Base-by-base conservation (phyloP, 768 basidiomycete species). In the Rhizopogon vesiculosus region DNA sequence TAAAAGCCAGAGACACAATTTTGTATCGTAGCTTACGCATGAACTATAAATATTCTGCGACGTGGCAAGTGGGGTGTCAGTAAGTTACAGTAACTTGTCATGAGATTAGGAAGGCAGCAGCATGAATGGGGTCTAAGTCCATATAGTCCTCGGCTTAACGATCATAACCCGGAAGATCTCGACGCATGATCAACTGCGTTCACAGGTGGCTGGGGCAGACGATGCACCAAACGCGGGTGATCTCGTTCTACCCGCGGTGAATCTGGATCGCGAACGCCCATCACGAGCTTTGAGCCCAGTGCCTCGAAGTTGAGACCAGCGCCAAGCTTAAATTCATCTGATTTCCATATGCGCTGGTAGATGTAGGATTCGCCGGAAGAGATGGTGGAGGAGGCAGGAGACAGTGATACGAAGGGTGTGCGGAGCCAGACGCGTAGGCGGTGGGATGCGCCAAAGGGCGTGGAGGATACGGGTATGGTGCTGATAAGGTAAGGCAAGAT, bases 321-420 rank as follows among this genome's bases (percentile, higher is more conserved):
- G 16, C 86, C 85, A 15, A 88, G 62, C 63, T 83, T 85, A 66
- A 87, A 82, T 15, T 72, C 68, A 61, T 87, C 85, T 19, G 73
- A 74, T 67, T 85, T 85, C 79, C 81, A 87, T 63, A 88, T 72
- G 18, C 85, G 81, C 60, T 86, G 84, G 66, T 81, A 87, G 55
- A 83, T 67, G 62, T 77, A 81, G 3, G 82, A 78, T 53, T 80
- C 78, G 53, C 49, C 70, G 69, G 61, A 74, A 72, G 45, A 72
- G 22, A 67, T 60, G 63, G 65, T 15, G 62, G 62, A 53, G 65
- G 72, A 41, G 72, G 68, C 33, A 46, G 64, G 33, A n/a, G 48
- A 53, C 3, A 61, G 44, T 68, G 64, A 42, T 69, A 52, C 22
- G 71, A 73, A 66, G 15, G 78, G 74, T 18, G 77, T 78, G 29